Base-by-base conservation (phyloP, 2,329 filamentous ascomycete genomes). In the Talaromyces pinophilus region DNA sequence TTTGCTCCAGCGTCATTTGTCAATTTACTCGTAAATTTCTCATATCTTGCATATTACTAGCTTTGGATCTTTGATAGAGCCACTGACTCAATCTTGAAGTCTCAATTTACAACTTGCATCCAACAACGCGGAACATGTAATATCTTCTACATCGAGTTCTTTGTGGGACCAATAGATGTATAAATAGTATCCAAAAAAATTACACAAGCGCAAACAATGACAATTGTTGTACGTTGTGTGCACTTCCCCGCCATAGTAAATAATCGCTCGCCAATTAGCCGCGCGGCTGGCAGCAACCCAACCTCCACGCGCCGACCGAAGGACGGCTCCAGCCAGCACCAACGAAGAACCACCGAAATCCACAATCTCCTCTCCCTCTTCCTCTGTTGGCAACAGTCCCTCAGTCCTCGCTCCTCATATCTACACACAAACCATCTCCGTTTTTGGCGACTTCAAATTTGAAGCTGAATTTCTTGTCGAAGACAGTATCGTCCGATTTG, bases 241-340 rank as follows among this genome's bases (percentile, higher is more conserved):
- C 33, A 35, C 33, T n/a, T 33, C 25, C 50, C 50, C 50, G 30
- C 30, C 30, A 57, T 22, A 57, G 54, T 22, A 25, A 11, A 25
- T 57, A 57, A 25, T 11, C 54, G 54, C 54, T 57, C 54, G 54
- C 54, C 54, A 38, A 40, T 40, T 57, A 57, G 54, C 33, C 54
- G 54, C 54, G 54, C 54, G 54, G 54, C 54, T 57, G 54, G 52
- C 52, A 57, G n/a, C 33, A 55, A 22, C 19, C 52, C 33, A 38
- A 38, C 33, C 54, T 38, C 54, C 50, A 28, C 50, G 19, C n/a
- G 22, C 22, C 22, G 46, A 50, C 22, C 50, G 54, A 57, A 15
- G 3, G n/a, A 38, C 54, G 33, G 28, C 30, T 40, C 33, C 15
- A 38, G 8, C 30, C 52, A 57, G n/a, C 52, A 57, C 30, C 48